A percentile compares a stretch with the other conserved stretches of the same genome.
Conservation (phyloP, 1,139 yeast species). For the Kurtzmaniella quercitrusa region DNA sequence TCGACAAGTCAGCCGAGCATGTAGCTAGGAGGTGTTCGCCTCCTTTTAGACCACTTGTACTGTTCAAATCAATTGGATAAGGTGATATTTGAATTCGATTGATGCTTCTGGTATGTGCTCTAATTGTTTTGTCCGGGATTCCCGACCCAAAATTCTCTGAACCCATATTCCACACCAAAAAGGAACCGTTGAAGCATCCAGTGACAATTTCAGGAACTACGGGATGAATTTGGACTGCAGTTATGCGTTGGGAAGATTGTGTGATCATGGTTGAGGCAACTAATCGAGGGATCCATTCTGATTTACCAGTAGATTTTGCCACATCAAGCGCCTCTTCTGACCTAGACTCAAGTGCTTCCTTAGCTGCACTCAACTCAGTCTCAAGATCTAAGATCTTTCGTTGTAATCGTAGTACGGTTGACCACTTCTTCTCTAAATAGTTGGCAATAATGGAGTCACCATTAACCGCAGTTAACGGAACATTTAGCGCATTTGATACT, state of each 20-base stretch:
- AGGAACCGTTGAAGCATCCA: conserved; percentile 72
- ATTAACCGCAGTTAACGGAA: conserved; percentile 10
- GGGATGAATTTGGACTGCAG: conserved; percentile 71
- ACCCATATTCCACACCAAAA: conserved; percentile 67
- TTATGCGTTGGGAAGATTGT: conserved; percentile 55
- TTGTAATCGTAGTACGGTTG: conserved; percentile 78
- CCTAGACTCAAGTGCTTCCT: conserved; percentile 40
- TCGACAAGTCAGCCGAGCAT: conserved; percentile 70
- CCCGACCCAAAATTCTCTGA: conserved; percentile 47
- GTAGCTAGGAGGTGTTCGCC: conserved; percentile 40
- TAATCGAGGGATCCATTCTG: conserved; percentile 70
- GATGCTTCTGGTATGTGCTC: conserved; percentile 76
- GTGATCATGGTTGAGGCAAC: conserved; percentile 49
- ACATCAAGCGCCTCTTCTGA: neutral
- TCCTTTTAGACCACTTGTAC: conserved; percentile 7
- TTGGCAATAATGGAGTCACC: conserved; percentile 33
- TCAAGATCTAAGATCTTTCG: conserved; percentile 62
- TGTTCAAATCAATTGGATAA: conserved; percentile 26
- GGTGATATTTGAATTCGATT: conserved; percentile 55
- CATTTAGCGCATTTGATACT: conserved; percentile 14
- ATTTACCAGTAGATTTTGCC: conserved; percentile 24
- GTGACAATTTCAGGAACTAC: conserved; percentile 59
- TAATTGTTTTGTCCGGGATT: conserved; percentile 61
- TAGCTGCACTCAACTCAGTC: conserved; percentile 38
- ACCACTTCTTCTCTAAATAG: conserved; percentile 83